Percentiles rank a stretch among this genome's conserved stretches.
Conservation (phyloP, 108 stramenopile species). For the Nitzschia palea region DNA sequence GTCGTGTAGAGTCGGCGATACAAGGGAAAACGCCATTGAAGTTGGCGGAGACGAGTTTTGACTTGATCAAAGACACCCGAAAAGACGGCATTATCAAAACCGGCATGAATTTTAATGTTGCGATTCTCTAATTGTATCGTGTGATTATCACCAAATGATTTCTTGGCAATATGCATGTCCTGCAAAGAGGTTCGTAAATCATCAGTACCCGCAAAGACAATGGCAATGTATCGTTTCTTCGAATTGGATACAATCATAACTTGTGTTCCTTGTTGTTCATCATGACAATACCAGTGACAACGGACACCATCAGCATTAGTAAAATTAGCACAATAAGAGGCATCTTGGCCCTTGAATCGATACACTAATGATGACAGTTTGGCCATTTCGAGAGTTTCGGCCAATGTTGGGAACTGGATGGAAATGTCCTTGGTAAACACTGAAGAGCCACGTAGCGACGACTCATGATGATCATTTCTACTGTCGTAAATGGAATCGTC, state of each 20-base stretch:
- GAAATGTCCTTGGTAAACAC: background rate
- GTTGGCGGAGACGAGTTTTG: conserved; percentile 14
- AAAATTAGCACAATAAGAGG: conserved; percentile 16
- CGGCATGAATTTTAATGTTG: conserved; percentile 58
- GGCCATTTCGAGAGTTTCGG: conserved; percentile 46
- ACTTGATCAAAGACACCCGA: conserved; percentile 46
- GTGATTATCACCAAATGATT: conserved; percentile 54
- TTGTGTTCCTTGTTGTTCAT: conserved; percentile 61
- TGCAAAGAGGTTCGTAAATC: conserved; percentile 66
- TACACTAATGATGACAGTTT: conserved; percentile 40
- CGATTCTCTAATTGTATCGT: conserved; percentile 25
- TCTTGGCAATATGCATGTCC: conserved; percentile 64
- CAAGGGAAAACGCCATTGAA: conserved; percentile 7
- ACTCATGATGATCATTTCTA: too few relatives aligned
- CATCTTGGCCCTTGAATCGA: conserved; percentile 22
- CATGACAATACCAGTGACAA: conserved; percentile 75
- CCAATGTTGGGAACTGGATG: conserved; percentile 32
- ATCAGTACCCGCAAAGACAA: conserved; percentile 86
- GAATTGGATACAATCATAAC: conserved; percentile 54
- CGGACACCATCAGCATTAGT: conserved; percentile 14
- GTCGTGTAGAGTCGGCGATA: conserved; percentile 55
- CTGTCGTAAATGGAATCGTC: too few relatives aligned
- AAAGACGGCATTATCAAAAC: conserved; percentile 84
- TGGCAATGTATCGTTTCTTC: conserved; percentile 50
- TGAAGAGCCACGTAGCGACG: too few relatives aligned